Conservation (phyloP, 129 eudicot species). For the Helianthus annuus region DNA sequence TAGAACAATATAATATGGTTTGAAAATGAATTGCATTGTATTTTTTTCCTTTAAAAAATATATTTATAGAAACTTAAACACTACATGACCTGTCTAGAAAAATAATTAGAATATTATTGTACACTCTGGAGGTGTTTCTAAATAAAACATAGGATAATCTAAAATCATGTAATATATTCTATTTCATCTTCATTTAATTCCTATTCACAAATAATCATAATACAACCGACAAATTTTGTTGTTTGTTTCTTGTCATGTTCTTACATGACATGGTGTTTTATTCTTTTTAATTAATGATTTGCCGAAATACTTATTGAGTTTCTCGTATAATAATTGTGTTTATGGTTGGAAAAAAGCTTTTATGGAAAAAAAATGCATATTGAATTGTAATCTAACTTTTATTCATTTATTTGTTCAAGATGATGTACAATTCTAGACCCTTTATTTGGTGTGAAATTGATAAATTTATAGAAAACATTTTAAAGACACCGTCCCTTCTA, state of each 20-base stretch:
- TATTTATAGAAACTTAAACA: too few species aligned
- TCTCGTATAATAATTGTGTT: too few species aligned
- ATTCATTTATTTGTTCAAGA: not conserved
- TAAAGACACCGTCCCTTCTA: too few species aligned
- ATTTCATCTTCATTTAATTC: not conserved
- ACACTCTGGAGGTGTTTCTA: not conserved
- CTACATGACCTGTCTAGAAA: too few species aligned
- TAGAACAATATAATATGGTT: too few species aligned
- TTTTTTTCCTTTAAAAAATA: too few species aligned
- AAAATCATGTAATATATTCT: not conserved
- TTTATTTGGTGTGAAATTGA: not conserved
- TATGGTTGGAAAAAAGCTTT: not conserved
- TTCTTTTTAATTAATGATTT: not conserved
- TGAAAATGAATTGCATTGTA: too few species aligned
- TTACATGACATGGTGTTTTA: not conserved
- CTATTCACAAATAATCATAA: constrained; percentile 4
- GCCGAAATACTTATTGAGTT: not conserved
- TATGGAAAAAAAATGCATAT: too few species aligned
- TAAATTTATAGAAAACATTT: not conserved
- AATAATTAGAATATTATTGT: not conserved
- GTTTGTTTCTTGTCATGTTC: not conserved
- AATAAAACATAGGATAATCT: not conserved
- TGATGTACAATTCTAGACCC: not conserved
- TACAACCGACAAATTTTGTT: constrained; percentile 11
- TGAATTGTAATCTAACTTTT: not conserved